Conservation (phyloP, 1,284 basidiomycete genomes). For the Malassezia nana region DNA sequence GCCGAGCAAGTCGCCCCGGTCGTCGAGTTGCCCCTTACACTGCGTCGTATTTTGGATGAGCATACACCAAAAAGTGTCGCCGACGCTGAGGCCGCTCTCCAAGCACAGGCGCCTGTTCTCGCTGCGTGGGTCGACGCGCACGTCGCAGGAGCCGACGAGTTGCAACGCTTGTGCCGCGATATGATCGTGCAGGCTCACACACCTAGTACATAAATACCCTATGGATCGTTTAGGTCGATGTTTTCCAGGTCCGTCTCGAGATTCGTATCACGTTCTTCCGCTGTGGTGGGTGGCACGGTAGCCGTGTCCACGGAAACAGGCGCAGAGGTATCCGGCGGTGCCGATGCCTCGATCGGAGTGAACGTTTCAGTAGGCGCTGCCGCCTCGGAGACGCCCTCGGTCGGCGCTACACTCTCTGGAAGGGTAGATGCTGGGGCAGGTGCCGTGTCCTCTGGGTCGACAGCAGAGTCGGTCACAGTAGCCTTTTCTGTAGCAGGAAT, state of each 20-base stretch:
- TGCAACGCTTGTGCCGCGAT: conserved; percentile 4
- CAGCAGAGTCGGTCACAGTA: no score
- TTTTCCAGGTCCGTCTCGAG: conserved; percentile 16
- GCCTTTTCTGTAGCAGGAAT: no score
- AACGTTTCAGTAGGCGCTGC: no score
- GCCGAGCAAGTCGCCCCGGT: conserved; percentile 18
- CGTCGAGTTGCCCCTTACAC: conserved; percentile 25
- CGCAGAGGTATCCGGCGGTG: background rate
- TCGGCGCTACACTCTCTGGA: no score
- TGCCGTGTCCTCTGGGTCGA: no score
- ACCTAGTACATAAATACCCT: conserved; percentile 4
- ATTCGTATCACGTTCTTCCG: background rate
- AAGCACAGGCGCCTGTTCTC: background rate
- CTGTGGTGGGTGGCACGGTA: background rate
- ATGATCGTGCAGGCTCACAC: background rate
- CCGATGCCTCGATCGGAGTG: no score
- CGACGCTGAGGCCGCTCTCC: background rate
- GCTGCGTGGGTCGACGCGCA: conserved; percentile 5
- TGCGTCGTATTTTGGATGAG: conserved; percentile 24
- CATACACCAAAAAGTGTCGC: background rate
- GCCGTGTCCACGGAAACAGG: background rate
- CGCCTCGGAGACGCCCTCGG: no score
- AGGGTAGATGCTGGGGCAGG: no score
- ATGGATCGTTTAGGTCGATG: conserved; percentile 10
- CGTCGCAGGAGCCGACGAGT: conserved; percentile 6